Conservation (phyloP, 176 grass and related monocot genomes). For the Oryza officinalis region DNA sequence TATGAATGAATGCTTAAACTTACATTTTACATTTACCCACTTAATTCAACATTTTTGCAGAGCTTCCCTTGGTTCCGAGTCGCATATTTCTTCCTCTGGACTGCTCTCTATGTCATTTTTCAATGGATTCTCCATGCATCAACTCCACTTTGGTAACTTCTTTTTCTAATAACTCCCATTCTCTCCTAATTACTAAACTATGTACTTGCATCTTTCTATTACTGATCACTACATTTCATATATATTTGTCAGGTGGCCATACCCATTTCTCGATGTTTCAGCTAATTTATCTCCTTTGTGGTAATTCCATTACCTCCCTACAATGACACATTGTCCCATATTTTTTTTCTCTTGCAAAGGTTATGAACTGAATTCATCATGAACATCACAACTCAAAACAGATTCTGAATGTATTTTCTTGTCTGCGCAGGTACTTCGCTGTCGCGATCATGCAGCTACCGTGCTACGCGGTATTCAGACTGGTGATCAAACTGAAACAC, state of each 20-base stretch:
- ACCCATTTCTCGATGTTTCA: slow-evolving; percentile 84
- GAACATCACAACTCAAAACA: background rate
- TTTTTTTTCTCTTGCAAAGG: background rate
- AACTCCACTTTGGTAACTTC: slow-evolving; percentile 54
- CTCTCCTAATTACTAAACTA: background rate
- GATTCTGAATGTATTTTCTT: background rate
- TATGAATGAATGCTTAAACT: background rate
- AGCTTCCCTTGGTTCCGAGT: slow-evolving; percentile 87
- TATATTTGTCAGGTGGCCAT: slow-evolving; percentile 80
- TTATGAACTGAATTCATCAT: background rate
- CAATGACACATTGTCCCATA: background rate
- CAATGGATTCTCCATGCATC: slow-evolving; percentile 84
- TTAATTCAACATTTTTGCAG: slow-evolving; percentile 41
- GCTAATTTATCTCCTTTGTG: slow-evolving; percentile 62
- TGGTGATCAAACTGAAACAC: slow-evolving; percentile 76
- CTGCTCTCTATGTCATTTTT: slow-evolving; percentile 68
- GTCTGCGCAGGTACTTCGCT: slow-evolving; percentile 56
- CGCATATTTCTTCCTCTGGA: slow-evolving; percentile 86
- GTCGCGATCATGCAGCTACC: slow-evolving; percentile 78
- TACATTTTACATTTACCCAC: background rate
- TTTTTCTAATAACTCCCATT: background rate
- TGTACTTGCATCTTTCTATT: background rate
- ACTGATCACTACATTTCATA: background rate
- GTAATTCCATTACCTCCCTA: slow-evolving; percentile 41
- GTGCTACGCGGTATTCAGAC: slow-evolving; percentile 68